Evolutionary conservation across 2,329 filamentous ascomycete genomes (phyloP).

Genomic region (Scedosporium aurantiacum): DNA sequence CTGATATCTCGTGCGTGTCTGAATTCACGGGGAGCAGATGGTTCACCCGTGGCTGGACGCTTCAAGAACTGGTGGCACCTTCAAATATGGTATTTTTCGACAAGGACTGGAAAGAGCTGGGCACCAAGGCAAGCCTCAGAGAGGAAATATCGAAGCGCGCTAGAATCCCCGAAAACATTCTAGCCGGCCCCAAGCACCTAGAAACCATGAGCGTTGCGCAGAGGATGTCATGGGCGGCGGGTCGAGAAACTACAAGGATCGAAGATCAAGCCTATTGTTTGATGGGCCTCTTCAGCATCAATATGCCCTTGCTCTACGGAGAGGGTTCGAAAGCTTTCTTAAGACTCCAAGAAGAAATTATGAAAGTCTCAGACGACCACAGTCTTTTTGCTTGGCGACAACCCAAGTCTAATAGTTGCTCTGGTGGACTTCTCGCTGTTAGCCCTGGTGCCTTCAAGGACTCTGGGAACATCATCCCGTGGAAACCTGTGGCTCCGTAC

Average conservation of each 20-base stretch:
- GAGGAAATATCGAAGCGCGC: constrained; percentile 13
- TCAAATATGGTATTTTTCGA: constrained; percentile 18
- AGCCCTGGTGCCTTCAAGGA: too few relatives aligned
- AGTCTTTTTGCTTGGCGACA: constrained; percentile 14
- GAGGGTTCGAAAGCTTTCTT: constrained; percentile 10
- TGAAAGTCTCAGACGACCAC: constrained; percentile 11
- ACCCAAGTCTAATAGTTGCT: too few relatives aligned
- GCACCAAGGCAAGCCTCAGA: constrained; percentile 13
- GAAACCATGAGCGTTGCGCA: constrained; percentile 8
- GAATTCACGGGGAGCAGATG: constrained; percentile 14
- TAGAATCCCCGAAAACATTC: background rate
- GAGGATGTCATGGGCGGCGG: constrained; percentile 16
- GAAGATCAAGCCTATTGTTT: constrained; percentile 17
- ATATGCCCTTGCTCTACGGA: constrained; percentile 16
- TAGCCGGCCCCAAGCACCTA: constrained; percentile 1
- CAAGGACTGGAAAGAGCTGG: constrained; percentile 16
- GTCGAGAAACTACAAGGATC: constrained; percentile 12
- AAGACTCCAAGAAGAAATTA: constrained; percentile 16
- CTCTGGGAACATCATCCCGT: too few relatives aligned
- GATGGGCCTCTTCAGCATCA: constrained; percentile 15
- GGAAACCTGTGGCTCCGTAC: too few relatives aligned
- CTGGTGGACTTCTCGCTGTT: too few relatives aligned
- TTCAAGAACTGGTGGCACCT: constrained; percentile 54
- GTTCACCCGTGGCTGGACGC: constrained; percentile 41
- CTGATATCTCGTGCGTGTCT: constrained; percentile 10